phyloP scores from a whole-genome alignment of 176 grass and related monocot species.

The Musa acuminata region DNA sequence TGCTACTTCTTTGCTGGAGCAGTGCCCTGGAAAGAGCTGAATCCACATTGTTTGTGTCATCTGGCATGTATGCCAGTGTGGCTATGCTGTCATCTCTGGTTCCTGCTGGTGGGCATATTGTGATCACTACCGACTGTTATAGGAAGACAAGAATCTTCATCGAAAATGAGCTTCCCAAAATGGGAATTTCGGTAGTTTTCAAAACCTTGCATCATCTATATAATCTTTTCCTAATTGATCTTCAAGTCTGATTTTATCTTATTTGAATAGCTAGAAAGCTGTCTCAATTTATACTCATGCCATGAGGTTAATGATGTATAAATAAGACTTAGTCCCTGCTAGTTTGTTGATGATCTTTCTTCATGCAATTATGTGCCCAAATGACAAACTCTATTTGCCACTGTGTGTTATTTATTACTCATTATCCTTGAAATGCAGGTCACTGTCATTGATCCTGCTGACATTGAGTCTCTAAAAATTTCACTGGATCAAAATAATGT shows the following conservation, averaged over 20 bases:
- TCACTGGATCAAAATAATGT: constrained; percentile 86
- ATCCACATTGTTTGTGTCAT: constrained; percentile 90
- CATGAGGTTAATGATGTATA: background rate
- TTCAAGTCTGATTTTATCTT: background rate
- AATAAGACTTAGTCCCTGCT: background rate
- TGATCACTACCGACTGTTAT: constrained; percentile 94
- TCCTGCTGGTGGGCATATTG: constrained; percentile 80
- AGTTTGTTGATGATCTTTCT: too few relatives aligned
- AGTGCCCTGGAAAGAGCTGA: constrained; percentile 95
- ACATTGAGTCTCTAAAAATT: constrained; percentile 64
- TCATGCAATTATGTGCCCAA: too few relatives aligned
- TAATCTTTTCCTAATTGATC: background rate
- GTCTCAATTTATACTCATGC: background rate
- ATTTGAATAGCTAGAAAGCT: background rate
- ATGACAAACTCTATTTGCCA: background rate
- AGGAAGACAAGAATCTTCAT: constrained; percentile 96
- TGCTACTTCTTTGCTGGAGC: constrained; percentile 20
- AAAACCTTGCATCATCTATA: background rate
- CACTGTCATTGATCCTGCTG: constrained; percentile 90
- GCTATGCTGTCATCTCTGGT: constrained; percentile 78
- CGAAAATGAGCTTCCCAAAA: constrained; percentile 90
- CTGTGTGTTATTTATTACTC: constrained; percentile 3
- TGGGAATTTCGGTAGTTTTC: constrained; percentile 69
- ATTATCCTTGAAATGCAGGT: constrained; percentile 38
- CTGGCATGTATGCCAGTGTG: constrained; percentile 96